Conservation (phyloP, 345 rosid species). For the Mercurialis annua region DNA sequence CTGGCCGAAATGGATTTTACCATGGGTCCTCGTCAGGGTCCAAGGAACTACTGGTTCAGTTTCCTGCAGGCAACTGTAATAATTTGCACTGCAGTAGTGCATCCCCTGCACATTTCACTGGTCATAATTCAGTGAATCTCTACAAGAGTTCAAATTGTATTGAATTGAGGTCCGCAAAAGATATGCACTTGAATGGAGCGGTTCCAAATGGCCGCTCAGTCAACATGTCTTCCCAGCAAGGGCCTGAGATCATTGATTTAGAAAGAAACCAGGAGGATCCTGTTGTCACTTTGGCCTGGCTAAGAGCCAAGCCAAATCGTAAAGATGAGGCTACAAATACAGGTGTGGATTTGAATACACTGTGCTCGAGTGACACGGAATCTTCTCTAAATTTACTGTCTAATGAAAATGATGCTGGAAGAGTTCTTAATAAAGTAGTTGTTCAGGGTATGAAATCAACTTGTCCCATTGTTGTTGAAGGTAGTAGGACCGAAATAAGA, state of each 20-base stretch:
- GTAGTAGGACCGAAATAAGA: slow-evolving; percentile 30
- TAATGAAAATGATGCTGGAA: slow-evolving; percentile 36
- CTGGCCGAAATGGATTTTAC: slow-evolving; percentile 44
- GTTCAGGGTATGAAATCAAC: slow-evolving; percentile 35
- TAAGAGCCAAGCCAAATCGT: slow-evolving; percentile 41
- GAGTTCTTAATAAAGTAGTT: slow-evolving; percentile 26
- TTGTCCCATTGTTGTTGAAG: slow-evolving; percentile 34
- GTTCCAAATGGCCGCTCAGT: slow-evolving; percentile 39
- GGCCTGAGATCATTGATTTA: slow-evolving; percentile 38
- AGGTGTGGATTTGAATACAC: slow-evolving; percentile 42
- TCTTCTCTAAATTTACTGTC: slow-evolving; percentile 35
- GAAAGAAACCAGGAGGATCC: slow-evolving; percentile 46
- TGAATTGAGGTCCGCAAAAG: slow-evolving; percentile 35
- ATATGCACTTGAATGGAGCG: slow-evolving; percentile 46
- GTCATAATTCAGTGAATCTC: slow-evolving; percentile 32
- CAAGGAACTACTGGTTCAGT: slow-evolving; percentile 33
- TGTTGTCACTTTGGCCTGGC: slow-evolving; percentile 58
- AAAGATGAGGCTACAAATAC: slow-evolving; percentile 35
- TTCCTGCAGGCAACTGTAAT: slow-evolving; percentile 29
- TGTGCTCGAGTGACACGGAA: slow-evolving; percentile 30
- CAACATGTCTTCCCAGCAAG: slow-evolving; percentile 27
- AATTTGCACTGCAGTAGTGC: slow-evolving; percentile 33
- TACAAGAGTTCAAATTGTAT: slow-evolving; percentile 25
- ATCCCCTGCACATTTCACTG: slow-evolving; percentile 26
- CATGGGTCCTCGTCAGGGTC: slow-evolving; percentile 53